These are phyloP conservation scores for Ascosphaera apis DNA, from an alignment of 2,329 filamentous ascomycete genomes.

Conservation along the genomic window DNA sequence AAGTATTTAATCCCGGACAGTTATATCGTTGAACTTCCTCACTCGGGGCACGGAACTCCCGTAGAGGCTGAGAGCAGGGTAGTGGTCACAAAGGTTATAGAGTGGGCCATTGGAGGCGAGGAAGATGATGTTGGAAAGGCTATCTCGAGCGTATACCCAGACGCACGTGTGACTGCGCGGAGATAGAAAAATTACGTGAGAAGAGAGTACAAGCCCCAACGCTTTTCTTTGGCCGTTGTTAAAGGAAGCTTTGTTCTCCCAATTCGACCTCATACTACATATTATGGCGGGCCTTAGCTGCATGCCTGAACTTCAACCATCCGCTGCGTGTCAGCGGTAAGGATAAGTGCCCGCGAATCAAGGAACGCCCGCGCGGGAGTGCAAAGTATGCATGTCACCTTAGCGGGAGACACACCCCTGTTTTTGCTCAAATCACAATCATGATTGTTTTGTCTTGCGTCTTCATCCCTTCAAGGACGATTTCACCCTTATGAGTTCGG, in stretches of 20 bases:
- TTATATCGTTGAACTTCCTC: conserved; percentile 26
- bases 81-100: conserved; percentile 19
- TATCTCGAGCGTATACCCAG: conserved; percentile 13
- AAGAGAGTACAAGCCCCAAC: too few relatives aligned
- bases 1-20: conserved; percentile 28
- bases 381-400: not conserved
- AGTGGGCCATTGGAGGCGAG: conserved; percentile 18
- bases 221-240: too few relatives aligned
- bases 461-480: not conserved
- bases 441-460: not conserved
- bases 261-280: not conserved
- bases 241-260: not conserved
- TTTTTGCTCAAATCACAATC: not conserved
- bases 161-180: conserved; percentile 11
- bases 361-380: not conserved
- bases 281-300: not conserved
- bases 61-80: conserved; percentile 22
- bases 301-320: not conserved
- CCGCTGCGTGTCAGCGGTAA: not conserved
- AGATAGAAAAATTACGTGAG: conserved; percentile 9
- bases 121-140: conserved; percentile 13
- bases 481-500: not conserved
- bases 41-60: conserved; percentile 31
- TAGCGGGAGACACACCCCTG: not conserved
- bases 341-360: not conserved